Conservation (phyloP, 1,284 basidiomycete species). For the Pulchroboletus neoregius region DNA sequence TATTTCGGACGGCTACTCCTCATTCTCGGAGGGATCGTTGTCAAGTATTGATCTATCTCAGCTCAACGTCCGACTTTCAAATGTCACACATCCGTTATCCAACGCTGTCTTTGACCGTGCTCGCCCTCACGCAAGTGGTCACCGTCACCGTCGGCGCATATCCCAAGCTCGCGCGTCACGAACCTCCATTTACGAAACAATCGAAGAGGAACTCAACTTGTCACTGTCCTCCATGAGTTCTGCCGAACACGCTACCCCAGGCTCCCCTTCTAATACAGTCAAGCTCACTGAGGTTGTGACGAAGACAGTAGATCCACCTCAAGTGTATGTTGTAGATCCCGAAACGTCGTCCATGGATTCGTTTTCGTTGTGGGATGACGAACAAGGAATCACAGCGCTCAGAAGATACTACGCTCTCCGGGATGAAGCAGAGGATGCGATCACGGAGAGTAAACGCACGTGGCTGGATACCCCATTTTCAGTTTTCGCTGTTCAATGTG, state of each 20-base stretch:
- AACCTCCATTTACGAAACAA: constrained; percentile 72
- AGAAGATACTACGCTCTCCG: constrained; percentile 65
- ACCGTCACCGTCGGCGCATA: constrained; percentile 61
- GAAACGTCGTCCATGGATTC: constrained; percentile 50
- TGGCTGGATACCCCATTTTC: constrained; percentile 76
- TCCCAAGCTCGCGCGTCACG: constrained; percentile 61
- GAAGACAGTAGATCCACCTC: constrained; percentile 35
- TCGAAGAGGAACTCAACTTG: constrained; percentile 61
- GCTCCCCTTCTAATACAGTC: constrained; percentile 15
- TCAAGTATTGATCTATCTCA: constrained; percentile 70
- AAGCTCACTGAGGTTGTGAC: constrained; percentile 29
- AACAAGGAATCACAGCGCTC: constrained; percentile 55
- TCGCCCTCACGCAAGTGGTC: constrained; percentile 51
- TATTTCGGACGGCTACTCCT: constrained; percentile 56
- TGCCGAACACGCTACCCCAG: background rate
- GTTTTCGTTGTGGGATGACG: constrained; percentile 54
- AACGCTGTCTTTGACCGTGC: constrained; percentile 36
- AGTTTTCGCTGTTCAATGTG: constrained; percentile 66
- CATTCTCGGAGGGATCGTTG: constrained; percentile 63
- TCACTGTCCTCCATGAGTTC: constrained; percentile 36
- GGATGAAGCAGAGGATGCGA: constrained; percentile 63
- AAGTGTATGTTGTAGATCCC: constrained; percentile 53
- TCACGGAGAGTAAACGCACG: constrained; percentile 58
- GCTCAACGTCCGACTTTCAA: constrained; percentile 53
- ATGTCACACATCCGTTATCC: constrained; percentile 37